Evolutionary conservation across 306 rosid genomes (phyloP), one percentile per base, ranked within the genome.

Genomic region (Delonix regia): DNA sequence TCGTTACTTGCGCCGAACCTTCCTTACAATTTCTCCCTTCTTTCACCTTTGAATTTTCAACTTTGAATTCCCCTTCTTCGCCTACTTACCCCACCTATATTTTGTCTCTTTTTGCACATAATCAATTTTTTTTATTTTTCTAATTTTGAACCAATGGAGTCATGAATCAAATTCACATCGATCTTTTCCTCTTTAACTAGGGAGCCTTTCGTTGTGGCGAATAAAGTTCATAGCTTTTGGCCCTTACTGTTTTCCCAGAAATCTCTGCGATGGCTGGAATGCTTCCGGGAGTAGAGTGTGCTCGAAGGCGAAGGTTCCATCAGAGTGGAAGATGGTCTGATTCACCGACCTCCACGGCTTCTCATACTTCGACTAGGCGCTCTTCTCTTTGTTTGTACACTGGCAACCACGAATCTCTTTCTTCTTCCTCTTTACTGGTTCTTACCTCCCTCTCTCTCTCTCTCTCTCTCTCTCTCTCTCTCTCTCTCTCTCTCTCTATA

Each of bases 251-350:
- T 57, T 57, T 27, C 16, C 64, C 36, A 27, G 64, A 57, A 57
- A 25, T 57, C 45, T 41, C 45, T 7, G 45, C 0, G 48, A 90
- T 91, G 97, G 97, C 90, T 16, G 95, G 94, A 80, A 88, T 83
- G 94, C 91, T 95, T 53, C 97, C 98, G 0, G 99, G 98, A 64
- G 99, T 95, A 49, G 99, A 95, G 83, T 87, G 98, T 69, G 99
- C 99, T 13, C 64, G 99, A 59, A 88, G 89, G 65, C 85, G 99
- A 81, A 61, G 98, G 18, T 83, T 91, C 21, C 97, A 91, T 83
- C 86, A 70, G 6, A 86, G 84, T 30, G 76, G 81, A 60, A 76
- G 65, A 36, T 82, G 39, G 28, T 72, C 79, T 1, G 91, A 86
- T 59, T 49, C 90, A 41, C 77, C 86, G 0, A 12, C 56, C 4